Base-by-base conservation (phyloP, 2,329 filamentous ascomycete genomes). In the Fusarium anthophilum region DNA sequence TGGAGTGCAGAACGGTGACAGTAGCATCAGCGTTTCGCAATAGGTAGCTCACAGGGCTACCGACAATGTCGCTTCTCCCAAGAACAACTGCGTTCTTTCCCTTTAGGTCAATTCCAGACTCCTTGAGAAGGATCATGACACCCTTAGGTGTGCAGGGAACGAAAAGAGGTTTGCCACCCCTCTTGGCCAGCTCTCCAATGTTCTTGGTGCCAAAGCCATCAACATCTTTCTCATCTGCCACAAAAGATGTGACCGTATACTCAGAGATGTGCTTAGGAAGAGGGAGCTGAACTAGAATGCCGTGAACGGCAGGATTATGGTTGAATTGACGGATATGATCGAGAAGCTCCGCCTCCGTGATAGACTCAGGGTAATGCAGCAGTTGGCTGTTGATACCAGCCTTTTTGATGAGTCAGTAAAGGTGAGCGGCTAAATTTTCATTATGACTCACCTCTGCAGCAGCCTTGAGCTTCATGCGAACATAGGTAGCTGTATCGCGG, bases 381-480 rank as follows among this genome's bases (percentile, higher is more conserved):
- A 98, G 86, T 80, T 95, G 92, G 86, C 96, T 98, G 73, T 90
- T 88, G 81, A 99, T 98, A 80, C 94, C 94, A 80, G 95, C 95
- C 93, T 96, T 78, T 54, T 20, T 13, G 18, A 17, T 55, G 30
- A 41, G 44, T 54, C 30, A 51, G 39, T 57, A 30, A 55, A 14
- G 22, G 20, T 28, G 45, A 41, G 39, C 57, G 73, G 63, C 74
- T n/a, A 20, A 11, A 8, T 17, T 5, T 7, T 17, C 8, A 39
- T 12, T 15, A 10, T 56, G 28, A 60, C 85, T 77, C 86, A 95
- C 93, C 89, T 98, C 96, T 82, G 94, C 88, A 66, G 96, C 96
- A 76, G 96, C 96, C 89, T 98, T 99, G 80, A 98, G 87, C 87
- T 99, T 99, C 96, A 99, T 99, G 85, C 95, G 95, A 84, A 99